Conservation (phyloP, 768 basidiomycete species). For the Tephrocybe sp. region DNA sequence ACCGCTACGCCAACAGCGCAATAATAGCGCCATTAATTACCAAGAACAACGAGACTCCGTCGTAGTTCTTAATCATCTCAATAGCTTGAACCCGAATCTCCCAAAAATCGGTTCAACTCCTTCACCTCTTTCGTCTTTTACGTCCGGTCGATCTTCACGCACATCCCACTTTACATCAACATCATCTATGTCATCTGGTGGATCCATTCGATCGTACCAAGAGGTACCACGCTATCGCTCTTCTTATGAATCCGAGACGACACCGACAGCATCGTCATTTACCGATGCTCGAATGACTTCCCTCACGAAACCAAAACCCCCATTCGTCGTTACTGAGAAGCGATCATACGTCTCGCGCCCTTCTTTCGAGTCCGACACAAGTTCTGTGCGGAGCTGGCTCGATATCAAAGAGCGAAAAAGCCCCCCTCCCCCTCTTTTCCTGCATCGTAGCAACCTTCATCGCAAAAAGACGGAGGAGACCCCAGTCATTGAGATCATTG, state of each 20-base stretch:
- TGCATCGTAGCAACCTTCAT: slow-evolving; percentile 12
- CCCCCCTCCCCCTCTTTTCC: slow-evolving; percentile 11
- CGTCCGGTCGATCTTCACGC: neutral
- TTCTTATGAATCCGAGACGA: neutral
- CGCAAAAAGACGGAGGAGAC: neutral
- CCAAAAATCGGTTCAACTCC: neutral
- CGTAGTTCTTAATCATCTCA: slow-evolving; percentile 10
- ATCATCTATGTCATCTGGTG: slow-evolving; percentile 2
- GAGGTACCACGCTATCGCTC: neutral
- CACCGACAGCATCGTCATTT: slow-evolving; percentile 1
- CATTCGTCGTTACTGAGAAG: neutral
- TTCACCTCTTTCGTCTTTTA: neutral
- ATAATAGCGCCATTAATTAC: slow-evolving; percentile 1
- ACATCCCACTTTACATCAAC: neutral
- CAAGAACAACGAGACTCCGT: neutral
- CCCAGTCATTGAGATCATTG: slow-evolving; percentile 10
- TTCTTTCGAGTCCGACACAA: slow-evolving; percentile 8
- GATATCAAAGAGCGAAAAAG: slow-evolving; percentile 9
- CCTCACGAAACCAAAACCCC: neutral
- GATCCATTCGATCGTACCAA: slow-evolving; percentile 1
- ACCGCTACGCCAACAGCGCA: neutral
- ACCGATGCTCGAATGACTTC: neutral
- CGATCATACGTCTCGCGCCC: slow-evolving; percentile 7
- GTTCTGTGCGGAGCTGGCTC: neutral
- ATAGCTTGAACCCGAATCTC: slow-evolving; percentile 6